phyloP scores from a whole-genome alignment of 228 moss, liverwort and hornwort species.

The Sphagnum magellanicum region DNA sequence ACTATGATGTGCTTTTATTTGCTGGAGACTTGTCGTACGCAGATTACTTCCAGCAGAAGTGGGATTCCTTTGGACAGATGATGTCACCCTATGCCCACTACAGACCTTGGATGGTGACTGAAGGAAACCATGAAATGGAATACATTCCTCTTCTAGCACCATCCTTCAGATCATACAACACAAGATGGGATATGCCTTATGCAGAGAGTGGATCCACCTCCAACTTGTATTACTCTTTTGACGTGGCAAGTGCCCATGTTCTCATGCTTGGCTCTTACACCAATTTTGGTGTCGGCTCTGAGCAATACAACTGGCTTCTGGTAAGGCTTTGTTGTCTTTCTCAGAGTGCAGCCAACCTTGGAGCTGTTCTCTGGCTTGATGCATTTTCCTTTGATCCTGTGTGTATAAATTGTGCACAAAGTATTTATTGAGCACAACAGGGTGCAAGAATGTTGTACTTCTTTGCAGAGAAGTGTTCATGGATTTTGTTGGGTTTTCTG shows the following conservation, averaged over 20 bases:
- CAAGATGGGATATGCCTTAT: conserved; percentile 60
- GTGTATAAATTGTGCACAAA: no score
- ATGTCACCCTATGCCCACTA: conserved; percentile 48
- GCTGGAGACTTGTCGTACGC: conserved; percentile 57
- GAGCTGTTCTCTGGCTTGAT: no score
- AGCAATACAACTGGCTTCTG: conserved; percentile 36
- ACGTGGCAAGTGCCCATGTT: conserved; percentile 52
- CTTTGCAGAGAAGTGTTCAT: neutral
- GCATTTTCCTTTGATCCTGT: no score
- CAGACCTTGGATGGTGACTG: conserved; percentile 62
- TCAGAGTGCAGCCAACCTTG: no score
- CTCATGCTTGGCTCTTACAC: conserved; percentile 57
- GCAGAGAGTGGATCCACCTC: conserved; percentile 43
- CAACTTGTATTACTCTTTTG: conserved; percentile 56
- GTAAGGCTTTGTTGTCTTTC: neutral
- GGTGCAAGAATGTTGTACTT: neutral
- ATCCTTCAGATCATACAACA: conserved; percentile 40
- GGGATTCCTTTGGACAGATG: conserved; percentile 52
- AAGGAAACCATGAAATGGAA: conserved; percentile 58
- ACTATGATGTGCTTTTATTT: conserved; percentile 44
- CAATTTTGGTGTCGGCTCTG: conserved; percentile 27
- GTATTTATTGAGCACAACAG: neutral
- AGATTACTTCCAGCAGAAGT: conserved; percentile 38
- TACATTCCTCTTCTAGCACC: conserved; percentile 23
- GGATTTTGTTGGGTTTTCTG: neutral